Conservation (phyloP, 306 rosid species). For the Prunus kanzakura region DNA sequence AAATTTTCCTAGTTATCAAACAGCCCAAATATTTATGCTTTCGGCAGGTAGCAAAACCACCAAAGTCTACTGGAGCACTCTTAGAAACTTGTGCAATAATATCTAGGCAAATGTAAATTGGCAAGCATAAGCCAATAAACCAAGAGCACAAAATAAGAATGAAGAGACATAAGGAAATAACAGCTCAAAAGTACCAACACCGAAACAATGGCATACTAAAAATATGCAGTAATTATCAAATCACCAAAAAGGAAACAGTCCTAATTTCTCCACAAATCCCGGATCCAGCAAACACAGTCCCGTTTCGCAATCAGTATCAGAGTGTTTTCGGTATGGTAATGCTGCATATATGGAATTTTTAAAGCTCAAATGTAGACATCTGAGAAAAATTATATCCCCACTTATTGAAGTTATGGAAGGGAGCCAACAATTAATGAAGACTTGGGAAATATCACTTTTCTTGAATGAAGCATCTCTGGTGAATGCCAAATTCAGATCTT, state of each 20-base stretch:
- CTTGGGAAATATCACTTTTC: background rate
- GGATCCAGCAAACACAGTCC: background rate
- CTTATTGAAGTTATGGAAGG: background rate
- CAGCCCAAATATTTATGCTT: background rate
- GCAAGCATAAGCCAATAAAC: background rate
- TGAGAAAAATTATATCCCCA: background rate
- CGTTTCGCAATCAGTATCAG: too few relatives aligned
- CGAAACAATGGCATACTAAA: background rate
- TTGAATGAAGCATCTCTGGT: background rate
- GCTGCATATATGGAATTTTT: background rate
- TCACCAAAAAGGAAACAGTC: background rate
- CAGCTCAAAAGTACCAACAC: background rate
- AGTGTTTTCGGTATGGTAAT: background rate
- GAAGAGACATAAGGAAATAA: background rate
- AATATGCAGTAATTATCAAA: background rate
- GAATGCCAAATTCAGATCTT: background rate
- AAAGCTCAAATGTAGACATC: background rate
- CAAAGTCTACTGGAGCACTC: background rate
- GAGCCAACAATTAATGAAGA: background rate
- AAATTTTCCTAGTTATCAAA: background rate
- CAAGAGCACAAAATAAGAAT: background rate
- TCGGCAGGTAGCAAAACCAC: background rate
- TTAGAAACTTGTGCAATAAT: background rate
- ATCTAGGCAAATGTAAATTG: background rate
- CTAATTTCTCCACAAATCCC: background rate